Conservation (phyloP, 1,284 basidiomycete genomes). For the Austroboletus novae-zelandiae region DNA sequence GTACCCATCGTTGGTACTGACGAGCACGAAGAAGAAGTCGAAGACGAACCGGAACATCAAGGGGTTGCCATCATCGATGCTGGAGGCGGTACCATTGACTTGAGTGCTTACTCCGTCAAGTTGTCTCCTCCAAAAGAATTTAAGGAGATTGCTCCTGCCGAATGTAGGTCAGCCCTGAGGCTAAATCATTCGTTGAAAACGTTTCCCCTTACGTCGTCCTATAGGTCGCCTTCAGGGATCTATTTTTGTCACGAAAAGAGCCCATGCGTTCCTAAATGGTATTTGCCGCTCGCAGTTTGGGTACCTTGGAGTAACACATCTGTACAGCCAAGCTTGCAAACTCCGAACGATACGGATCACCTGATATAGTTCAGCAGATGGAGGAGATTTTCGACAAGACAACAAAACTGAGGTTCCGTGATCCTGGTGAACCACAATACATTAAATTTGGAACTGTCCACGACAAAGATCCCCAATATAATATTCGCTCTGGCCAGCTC, state of each 20-base stretch:
- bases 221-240: conserved; percentile 36
- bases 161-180: conserved; percentile 30
- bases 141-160: conserved; percentile 39
- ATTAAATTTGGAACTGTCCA: conserved; percentile 46
- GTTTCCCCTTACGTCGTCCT: background rate
- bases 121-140: conserved; percentile 29
- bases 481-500: conserved; percentile 45
- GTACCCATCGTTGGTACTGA: conserved; percentile 12
- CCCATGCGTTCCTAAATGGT: conserved; percentile 36
- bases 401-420: conserved; percentile 46
- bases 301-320: conserved; percentile 12
- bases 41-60: conserved; percentile 22
- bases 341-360: conserved; percentile 23
- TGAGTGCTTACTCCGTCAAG: conserved; percentile 44
- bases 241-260: conserved; percentile 42
- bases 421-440: conserved; percentile 38
- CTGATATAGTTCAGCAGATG: conserved; percentile 41
- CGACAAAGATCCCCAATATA: conserved; percentile 42
- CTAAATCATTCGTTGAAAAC: accelerated
- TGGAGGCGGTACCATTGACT: conserved; percentile 56
- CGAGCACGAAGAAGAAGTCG: conserved; percentile 6
- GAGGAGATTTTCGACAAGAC: conserved; percentile 45
- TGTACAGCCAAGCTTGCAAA: conserved; percentile 32
- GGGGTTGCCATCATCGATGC: conserved; percentile 51
- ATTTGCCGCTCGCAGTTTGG: background rate